Evolutionary conservation across 345 rosid genomes (phyloP).

Genomic region (Rhizophora mangle): DNA sequence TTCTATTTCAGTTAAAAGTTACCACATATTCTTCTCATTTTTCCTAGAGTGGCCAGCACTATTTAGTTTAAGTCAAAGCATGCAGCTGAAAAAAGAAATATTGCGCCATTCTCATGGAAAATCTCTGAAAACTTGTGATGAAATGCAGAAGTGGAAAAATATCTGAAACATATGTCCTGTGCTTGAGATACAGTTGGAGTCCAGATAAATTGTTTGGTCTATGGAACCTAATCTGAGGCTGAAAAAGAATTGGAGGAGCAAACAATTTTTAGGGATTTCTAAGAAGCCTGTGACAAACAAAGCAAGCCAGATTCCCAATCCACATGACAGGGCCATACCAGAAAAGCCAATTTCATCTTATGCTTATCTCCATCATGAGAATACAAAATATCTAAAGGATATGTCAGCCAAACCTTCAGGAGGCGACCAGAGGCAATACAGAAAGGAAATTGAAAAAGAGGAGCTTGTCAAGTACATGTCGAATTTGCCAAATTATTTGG

Average conservation of each 20-base stretch:
- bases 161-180: constrained; percentile 1
- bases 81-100: background rate
- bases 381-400: constrained; percentile 35
- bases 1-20: too few relatives aligned
- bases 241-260: constrained; percentile 31
- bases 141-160: background rate
- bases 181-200: too few relatives aligned
- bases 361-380: constrained; percentile 50
- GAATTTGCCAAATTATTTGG: constrained; percentile 71
- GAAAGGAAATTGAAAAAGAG: constrained; percentile 36
- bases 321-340: constrained; percentile 36
- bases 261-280: constrained; percentile 28
- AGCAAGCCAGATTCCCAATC: constrained; percentile 29
- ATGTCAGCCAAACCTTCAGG: constrained; percentile 30
- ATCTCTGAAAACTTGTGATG: too few relatives aligned
- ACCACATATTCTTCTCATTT: too few relatives aligned
- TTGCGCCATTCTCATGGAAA: background rate
- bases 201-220: constrained; percentile 11
- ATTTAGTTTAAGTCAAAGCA: too few relatives aligned
- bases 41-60: too few relatives aligned
- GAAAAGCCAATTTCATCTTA: constrained; percentile 42
- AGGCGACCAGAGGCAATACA: constrained; percentile 26
- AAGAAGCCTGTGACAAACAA: constrained; percentile 26
- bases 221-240: constrained; percentile 44
- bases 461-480: constrained; percentile 96